Conservation (phyloP, 208 protist species). For the Trypanosoma lewisi region DNA sequence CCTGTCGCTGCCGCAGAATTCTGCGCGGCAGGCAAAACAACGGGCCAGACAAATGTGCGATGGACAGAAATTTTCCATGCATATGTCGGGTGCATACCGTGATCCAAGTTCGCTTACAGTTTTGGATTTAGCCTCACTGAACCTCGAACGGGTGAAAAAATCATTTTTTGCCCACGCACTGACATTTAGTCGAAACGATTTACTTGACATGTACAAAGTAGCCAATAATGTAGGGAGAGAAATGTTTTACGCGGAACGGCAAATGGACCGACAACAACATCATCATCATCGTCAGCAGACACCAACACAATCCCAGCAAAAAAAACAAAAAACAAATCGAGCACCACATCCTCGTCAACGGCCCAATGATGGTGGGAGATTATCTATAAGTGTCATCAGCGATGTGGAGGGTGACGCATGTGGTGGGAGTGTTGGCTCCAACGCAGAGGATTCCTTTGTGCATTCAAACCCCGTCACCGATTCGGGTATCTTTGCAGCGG, state of each 20-base stretch:
- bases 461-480: background rate
- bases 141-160: conserved; percentile 52
- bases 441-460: background rate
- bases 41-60: background rate
- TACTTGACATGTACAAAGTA: conserved; percentile 33
- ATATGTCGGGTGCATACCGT: background rate
- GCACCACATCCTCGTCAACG: background rate
- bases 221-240: conserved; percentile 15
- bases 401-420: background rate
- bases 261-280: background rate
- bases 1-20: background rate
- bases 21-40: background rate
- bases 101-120: conserved; percentile 32
- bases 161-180: conserved; percentile 56
- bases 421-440: conserved; percentile 2
- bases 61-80: background rate
- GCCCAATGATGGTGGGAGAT: background rate
- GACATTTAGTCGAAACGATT: conserved; percentile 32
- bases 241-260: conserved; percentile 7
- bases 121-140: conserved; percentile 49
- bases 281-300: too few species aligned
- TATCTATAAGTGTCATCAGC: background rate
- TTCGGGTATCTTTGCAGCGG: background rate
- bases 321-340: background rate
- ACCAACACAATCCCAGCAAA: too few species aligned